Evolutionary conservation across 129 eudicot species (phyloP).

Genomic region (Saposhnikovia divaricata): DNA sequence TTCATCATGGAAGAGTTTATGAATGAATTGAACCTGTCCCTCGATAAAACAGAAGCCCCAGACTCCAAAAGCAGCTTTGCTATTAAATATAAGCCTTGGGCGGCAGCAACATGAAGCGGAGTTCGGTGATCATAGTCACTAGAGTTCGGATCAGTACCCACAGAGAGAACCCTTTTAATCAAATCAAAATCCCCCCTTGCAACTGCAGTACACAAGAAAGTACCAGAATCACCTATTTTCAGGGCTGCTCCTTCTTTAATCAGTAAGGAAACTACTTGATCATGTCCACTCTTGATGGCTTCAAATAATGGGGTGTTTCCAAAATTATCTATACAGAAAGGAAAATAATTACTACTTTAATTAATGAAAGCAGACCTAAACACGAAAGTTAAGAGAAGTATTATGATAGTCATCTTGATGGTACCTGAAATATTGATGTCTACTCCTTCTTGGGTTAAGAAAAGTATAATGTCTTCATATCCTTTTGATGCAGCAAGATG

Average conservation of each 20-base stretch:
- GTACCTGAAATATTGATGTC: conserved; percentile 58
- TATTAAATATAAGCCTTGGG: conserved; percentile 64
- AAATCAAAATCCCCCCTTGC: conserved; percentile 75
- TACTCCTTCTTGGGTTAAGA: conserved; percentile 74
- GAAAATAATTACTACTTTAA: background rate
- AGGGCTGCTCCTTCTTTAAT: conserved; percentile 57
- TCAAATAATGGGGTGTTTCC: conserved; percentile 78
- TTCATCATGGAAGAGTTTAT: background rate
- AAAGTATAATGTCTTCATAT: conserved; percentile 52
- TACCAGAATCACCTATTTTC: conserved; percentile 61
- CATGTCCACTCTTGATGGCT: conserved; percentile 84
- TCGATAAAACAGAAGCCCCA: conserved; percentile 79
- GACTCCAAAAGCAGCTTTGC: conserved; percentile 75
- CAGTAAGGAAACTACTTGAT: conserved; percentile 67
- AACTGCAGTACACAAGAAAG: conserved; percentile 57
- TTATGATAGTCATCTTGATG: background rate
- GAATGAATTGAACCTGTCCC: conserved; percentile 52
- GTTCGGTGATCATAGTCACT: conserved; percentile 80
- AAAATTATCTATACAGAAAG: conserved; percentile 51
- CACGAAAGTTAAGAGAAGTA: background rate
- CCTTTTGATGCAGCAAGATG: conserved; percentile 96
- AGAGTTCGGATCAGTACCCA: conserved; percentile 76
- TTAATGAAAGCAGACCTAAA: background rate
- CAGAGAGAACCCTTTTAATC: conserved; percentile 47
- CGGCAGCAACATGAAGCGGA: conserved; percentile 83